Evolutionary conservation across 306 rosid genomes (phyloP).

Genomic region (Dalbergia oliveri): DNA sequence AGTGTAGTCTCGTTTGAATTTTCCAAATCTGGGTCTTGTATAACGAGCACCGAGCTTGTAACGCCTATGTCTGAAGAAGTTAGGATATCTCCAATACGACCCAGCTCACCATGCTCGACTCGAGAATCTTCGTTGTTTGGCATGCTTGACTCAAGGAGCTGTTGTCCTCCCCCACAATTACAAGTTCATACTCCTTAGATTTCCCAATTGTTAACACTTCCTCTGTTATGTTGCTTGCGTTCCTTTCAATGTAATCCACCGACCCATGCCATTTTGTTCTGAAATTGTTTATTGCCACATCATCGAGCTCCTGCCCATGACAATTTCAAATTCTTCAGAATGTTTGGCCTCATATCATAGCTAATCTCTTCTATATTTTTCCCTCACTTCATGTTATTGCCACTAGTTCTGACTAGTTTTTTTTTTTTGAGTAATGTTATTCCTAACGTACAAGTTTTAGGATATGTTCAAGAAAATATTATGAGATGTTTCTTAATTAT

Average conservation of each 20-base stretch:
- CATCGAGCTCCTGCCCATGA: constrained; percentile 50
- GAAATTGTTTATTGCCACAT: constrained; percentile 34
- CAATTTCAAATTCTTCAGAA: constrained; percentile 6
- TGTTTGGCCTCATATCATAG: background rate
- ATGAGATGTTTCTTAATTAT: too few species aligned
- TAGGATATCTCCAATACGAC: constrained; percentile 48
- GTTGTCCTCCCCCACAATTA: constrained; percentile 51
- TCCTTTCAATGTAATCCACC: constrained; percentile 46
- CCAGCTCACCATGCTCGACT: constrained; percentile 47
- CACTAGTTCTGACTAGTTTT: too few species aligned
- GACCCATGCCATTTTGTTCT: constrained; percentile 36
- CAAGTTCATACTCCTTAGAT: constrained; percentile 39
- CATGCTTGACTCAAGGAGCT: constrained; percentile 12
- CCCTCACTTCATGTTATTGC: too few species aligned
- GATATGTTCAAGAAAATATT: too few species aligned
- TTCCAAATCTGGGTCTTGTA: constrained; percentile 29
- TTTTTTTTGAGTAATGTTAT: too few species aligned
- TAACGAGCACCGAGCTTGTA: constrained; percentile 43
- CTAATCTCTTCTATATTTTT: too few species aligned
- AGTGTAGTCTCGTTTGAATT: constrained; percentile 16
- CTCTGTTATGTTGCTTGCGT: constrained; percentile 36
- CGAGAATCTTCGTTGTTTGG: constrained; percentile 9
- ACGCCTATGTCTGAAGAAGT: constrained; percentile 40
- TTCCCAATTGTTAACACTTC: constrained; percentile 44
- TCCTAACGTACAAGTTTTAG: too few species aligned